A percentile compares a stretch with the other conserved stretches of the same genome.
These are phyloP conservation scores for Grosmannia huntii DNA, from an alignment of 2,329 filamentous ascomycete species.

Conservation along the genomic window DNA sequence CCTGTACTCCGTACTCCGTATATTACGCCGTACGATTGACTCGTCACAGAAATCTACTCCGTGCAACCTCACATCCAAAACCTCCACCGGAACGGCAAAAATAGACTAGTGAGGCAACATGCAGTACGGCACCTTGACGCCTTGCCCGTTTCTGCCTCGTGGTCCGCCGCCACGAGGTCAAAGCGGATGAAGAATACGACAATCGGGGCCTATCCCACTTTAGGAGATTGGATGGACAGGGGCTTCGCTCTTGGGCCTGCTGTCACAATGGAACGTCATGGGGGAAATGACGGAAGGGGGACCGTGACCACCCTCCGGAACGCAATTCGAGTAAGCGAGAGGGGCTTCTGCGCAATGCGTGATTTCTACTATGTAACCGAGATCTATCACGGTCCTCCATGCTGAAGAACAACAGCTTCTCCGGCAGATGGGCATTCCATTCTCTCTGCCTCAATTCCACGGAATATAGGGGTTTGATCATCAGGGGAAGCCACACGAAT, in stretches of 20 bases:
- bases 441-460: neutral
- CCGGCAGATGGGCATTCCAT: neutral
- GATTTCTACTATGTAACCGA: neutral
- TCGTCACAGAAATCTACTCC: no score
- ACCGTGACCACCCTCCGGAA: neutral
- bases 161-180: neutral
- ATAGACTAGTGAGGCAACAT: neutral
- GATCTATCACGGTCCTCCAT: neutral
- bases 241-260: neutral
- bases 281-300: neutral
- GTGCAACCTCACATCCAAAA: no score
- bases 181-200: neutral
- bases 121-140: neutral
- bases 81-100: neutral
- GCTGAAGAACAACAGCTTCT: neutral
- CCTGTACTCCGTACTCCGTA: no score
- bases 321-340: neutral
- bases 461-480: no score
- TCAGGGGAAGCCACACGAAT: no score
- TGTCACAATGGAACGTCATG: neutral
- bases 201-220: neutral
- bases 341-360: neutral
- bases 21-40: no score
- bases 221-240: neutral
- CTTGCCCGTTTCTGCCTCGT: neutral